A percentile compares a stretch with the other conserved stretches of the same genome.
Conservation (phyloP, 2,329 filamentous ascomycete species). For the Arthrobotrys musiformis region DNA sequence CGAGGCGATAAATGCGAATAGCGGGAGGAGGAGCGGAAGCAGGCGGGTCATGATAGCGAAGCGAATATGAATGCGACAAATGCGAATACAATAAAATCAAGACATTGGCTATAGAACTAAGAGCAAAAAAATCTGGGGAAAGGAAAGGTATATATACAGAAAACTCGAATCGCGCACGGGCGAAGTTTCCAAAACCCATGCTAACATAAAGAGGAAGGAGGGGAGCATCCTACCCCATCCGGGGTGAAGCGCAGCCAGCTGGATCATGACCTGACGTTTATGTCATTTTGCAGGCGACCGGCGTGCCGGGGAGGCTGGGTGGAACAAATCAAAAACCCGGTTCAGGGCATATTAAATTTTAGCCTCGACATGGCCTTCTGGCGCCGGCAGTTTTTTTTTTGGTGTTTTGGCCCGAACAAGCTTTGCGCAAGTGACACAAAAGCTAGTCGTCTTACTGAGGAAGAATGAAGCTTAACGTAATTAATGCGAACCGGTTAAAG, state of each 20-base stretch:
- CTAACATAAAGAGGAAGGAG: background rate
- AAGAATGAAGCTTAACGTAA: no score
- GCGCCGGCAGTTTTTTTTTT: conserved; percentile 8
- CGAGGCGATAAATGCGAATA: background rate
- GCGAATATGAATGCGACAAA: no score
- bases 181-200: background rate
- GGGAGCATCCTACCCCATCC: background rate
- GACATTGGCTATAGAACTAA: background rate
- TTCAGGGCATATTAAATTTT: no score
- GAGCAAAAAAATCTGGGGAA: background rate
- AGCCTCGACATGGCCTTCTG: background rate
- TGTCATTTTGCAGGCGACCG: conserved; percentile 13
- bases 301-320: conserved; percentile 5
- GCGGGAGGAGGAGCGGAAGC: background rate
- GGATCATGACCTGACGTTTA: conserved; percentile 11
- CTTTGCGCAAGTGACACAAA: background rate
- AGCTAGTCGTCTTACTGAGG: no score
- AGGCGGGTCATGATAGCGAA: conserved; percentile 4
- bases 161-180: background rate
- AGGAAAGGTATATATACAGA: background rate
- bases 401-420: background rate
- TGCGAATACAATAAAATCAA: background rate
- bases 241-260: background rate
- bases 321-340: background rate
- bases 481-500: no score